Base-by-base conservation (phyloP, 371 early-diverging fungal species). In the Rhizopus sp. region DNA sequence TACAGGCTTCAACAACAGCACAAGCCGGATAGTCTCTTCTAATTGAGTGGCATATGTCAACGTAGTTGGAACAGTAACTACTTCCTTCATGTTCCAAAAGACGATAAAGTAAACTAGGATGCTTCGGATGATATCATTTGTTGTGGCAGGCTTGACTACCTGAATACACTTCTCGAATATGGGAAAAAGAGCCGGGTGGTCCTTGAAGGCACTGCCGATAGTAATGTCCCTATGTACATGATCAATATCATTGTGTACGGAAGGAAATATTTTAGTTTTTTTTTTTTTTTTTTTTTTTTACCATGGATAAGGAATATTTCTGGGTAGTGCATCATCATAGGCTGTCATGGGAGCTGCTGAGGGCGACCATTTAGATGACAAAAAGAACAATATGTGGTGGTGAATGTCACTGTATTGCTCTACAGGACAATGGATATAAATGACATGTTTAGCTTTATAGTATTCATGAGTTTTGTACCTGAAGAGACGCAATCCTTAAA, bases 61-160 rank as follows among this genome's bases (percentile, higher is more conserved):
- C 3, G 75, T 62, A 10, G 68, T 71, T 4, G 67, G 55, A 2
- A 67, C 66, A 40, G 46, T 58, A 0, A 57, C 55, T 2, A 78
- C 73, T 50, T 73, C 65, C 13, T 60, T 59, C 70, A 78, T 78
- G 44, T 78, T 63, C 78, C 78, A 78, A 55, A 78, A 78, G 0
- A 66, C 78, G 44, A 78, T 73, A 47, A 73, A 73, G 32, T 78
- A 78, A 0, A 75, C 72, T 5, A 75, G 47, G 5, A 78, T 62
- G 33, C 78, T 75, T 23, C 75, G 63, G 4, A 69, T 38, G 2
- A 73, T 64, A 35, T 73, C 78, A 47, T 53, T 57, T 7, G 45
- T 53, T 9, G 51, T 8, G 7, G 47, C 31, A 2, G 46, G 45
- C 8, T 48, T 32, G 7, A 53, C n/a, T 1, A n/a, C 33, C 0